These are phyloP conservation scores for Limnanthes douglasii DNA, from an alignment of 345 rosid species.

Conservation along the genomic window DNA sequence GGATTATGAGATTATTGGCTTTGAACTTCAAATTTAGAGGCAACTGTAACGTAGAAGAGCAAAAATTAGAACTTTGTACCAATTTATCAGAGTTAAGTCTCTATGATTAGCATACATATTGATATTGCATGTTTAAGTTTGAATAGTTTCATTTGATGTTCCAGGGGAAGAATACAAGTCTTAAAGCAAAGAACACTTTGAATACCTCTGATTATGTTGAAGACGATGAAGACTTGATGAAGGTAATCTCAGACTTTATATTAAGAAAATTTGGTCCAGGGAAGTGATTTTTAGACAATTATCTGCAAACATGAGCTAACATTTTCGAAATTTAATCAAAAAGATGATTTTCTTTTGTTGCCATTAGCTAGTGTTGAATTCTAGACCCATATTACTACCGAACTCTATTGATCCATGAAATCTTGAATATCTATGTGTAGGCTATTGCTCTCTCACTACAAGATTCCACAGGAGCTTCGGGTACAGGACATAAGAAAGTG, in stretches of 20 bases:
- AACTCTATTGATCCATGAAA: neutral
- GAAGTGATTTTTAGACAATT: too few relatives aligned
- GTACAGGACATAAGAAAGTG: constrained; percentile 11
- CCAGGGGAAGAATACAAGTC: constrained; percentile 22
- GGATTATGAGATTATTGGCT: too few relatives aligned
- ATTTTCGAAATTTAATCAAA: too few relatives aligned
- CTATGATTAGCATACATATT: too few relatives aligned
- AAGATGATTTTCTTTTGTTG: neutral
- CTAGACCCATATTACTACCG: neutral
- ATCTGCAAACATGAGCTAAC: too few relatives aligned
- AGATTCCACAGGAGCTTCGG: constrained; percentile 17
- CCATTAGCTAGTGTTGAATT: neutral
- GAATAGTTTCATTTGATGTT: too few relatives aligned
- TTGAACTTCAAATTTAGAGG: too few relatives aligned
- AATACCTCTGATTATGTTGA: constrained; percentile 15
- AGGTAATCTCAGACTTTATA: too few relatives aligned
- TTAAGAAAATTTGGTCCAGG: too few relatives aligned
- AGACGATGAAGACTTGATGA: constrained; percentile 29
- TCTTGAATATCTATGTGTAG: constrained; percentile 15
- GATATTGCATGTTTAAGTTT: neutral
- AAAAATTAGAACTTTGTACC: too few relatives aligned
- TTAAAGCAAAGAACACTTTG: constrained; percentile 21
- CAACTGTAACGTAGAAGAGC: too few relatives aligned
- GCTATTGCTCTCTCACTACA: constrained; percentile 68
- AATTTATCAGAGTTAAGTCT: too few relatives aligned